Base-by-base conservation (phyloP, 1,284 basidiomycete species). In the Anthracocystis walkeri region DNA sequence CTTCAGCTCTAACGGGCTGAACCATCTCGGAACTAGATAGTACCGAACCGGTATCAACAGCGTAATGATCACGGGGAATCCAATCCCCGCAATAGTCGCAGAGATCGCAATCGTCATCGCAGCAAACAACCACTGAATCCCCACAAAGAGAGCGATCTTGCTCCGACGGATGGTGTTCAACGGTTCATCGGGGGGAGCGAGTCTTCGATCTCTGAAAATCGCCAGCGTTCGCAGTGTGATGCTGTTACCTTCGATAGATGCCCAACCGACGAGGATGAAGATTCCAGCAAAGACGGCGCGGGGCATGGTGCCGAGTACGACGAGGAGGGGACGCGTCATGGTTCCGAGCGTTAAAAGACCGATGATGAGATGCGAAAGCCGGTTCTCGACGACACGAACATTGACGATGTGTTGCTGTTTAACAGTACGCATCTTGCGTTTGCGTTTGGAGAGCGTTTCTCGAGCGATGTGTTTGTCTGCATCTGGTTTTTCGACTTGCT, bases 21-120 rank as follows among this genome's bases (percentile, higher is more conserved):
- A 96, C 12, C 92, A 90, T 21, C 87, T 87, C 1, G 95, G 94
- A 4, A 97, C 88, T 16, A 94, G 72, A 64, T 88, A 88, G 45
- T 90, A 89, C 49, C 96, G 88, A 7, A 96, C 78, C 0, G 95
- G 95, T n/a, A 97, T 89, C 20, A 98, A 88, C 20, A 93, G 86
- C 80, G 93, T 90, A 81, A 97, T 97, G 72, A 97, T 90, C 44
- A 97, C 88, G 0, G 95, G 94, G 84, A 97, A 97, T 1, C 92
- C 94, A 62, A 97, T 94, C 0, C 76, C 73, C 40, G 85, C 82
- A 57, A 93, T 91, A 0, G 94, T 97, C 84, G 97, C 94, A 0
- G 93, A 94, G 77, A 97, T 91, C 0, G 93, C 93, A 83, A 97
- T 94, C 0, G 94, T 95, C 7, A 91, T 91, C 0, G 91, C 94